These are phyloP conservation scores for Debaryomyces psychrophilus DNA, from an alignment of 1,139 yeast genomes.

Conservation along the genomic window DNA sequence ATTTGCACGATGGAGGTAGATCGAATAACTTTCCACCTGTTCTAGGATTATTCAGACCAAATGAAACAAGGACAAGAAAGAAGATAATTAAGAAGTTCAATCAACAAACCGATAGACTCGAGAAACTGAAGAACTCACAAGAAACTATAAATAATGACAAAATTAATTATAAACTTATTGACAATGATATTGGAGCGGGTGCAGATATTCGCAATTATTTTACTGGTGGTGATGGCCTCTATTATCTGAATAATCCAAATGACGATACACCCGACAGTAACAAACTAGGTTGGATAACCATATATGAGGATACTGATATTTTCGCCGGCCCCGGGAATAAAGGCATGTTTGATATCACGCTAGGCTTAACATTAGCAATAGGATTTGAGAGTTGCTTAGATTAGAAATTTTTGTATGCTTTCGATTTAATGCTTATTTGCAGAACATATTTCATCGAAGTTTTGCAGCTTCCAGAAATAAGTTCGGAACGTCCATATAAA, in stretches of 20 bases:
- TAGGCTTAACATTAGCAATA: slow-evolving; percentile 57
- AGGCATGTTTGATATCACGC: slow-evolving; percentile 57
- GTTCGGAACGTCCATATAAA: background rate
- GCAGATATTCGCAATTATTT: slow-evolving; percentile 40
- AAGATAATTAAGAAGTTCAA: slow-evolving; percentile 35
- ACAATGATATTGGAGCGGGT: slow-evolving; percentile 34
- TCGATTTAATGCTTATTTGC: background rate
- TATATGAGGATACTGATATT: slow-evolving; percentile 49
- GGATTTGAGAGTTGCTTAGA: slow-evolving; percentile 43
- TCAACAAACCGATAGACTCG: slow-evolving; percentile 17
- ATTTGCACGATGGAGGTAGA: slow-evolving; percentile 30
- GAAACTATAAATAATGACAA: slow-evolving; percentile 8
- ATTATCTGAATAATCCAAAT: slow-evolving; percentile 41
- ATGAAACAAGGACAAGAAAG: slow-evolving; percentile 48
- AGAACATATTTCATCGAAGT: background rate
- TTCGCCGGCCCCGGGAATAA: slow-evolving; percentile 24
- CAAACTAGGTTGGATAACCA: slow-evolving; percentile 65
- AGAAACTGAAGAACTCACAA: slow-evolving; percentile 10
- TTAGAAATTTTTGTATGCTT: background rate
- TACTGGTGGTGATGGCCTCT: slow-evolving; percentile 60
- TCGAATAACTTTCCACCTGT: slow-evolving; percentile 39
- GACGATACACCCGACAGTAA: slow-evolving; percentile 65
- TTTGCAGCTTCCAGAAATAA: background rate
- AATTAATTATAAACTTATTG: slow-evolving; percentile 16
- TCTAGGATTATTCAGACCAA: slow-evolving; percentile 56